These are phyloP conservation scores for Lentinula boryana DNA, from an alignment of 768 basidiomycete genomes.

Conservation along the genomic window DNA sequence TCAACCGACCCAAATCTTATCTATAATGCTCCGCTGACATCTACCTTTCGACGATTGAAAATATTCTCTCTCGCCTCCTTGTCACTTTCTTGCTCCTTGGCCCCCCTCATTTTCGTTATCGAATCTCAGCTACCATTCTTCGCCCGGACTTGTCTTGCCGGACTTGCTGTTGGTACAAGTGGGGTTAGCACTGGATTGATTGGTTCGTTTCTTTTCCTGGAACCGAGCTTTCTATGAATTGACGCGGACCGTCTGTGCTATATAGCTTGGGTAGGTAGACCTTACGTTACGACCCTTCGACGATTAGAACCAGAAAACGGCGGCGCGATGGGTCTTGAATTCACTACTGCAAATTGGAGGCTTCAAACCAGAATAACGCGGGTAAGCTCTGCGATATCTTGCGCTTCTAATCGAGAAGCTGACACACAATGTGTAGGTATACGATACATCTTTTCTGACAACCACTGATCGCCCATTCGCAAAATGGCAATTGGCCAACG, in stretches of 20 bases:
- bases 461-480: slow-evolving; percentile 67
- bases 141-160: slow-evolving; percentile 63
- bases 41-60: slow-evolving; percentile 74
- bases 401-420: background rate
- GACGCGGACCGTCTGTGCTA: slow-evolving; percentile 4
- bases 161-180: slow-evolving; percentile 67
- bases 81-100: slow-evolving; percentile 55
- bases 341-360: slow-evolving; percentile 61
- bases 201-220: slow-evolving; percentile 15
- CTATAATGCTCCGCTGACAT: slow-evolving; percentile 67
- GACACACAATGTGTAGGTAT: slow-evolving; percentile 35
- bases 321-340: slow-evolving; percentile 51
- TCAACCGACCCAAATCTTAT: background rate
- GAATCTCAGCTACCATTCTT: slow-evolving; percentile 69
- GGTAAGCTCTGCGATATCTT: slow-evolving; percentile 24
- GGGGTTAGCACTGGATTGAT: slow-evolving; percentile 72
- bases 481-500: slow-evolving; percentile 70
- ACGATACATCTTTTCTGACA: slow-evolving; percentile 67
- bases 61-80: slow-evolving; percentile 80
- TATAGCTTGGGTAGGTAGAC: slow-evolving; percentile 49
- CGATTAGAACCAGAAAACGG: slow-evolving; percentile 38
- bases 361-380: slow-evolving; percentile 59
- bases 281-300: slow-evolving; percentile 67
- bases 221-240: background rate
- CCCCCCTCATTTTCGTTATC: slow-evolving; percentile 78